Evolutionary conservation across 2,329 filamentous ascomycete species (phyloP).

Genomic region (Monosporascus cannonballus): DNA sequence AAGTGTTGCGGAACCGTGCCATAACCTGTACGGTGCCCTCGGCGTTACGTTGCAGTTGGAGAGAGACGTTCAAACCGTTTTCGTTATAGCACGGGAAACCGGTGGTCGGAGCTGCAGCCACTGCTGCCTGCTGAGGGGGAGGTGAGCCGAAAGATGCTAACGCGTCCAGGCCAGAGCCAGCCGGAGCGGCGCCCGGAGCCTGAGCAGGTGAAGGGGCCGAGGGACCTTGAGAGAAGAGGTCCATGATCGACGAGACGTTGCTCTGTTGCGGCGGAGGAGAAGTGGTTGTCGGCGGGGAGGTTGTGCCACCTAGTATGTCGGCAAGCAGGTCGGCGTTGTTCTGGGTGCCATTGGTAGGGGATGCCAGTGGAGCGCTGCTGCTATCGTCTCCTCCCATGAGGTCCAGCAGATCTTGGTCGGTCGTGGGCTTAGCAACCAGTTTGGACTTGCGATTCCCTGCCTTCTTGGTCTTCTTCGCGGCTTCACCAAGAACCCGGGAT

Average conservation of each 20-base stretch:
- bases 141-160: slow-evolving; percentile 44
- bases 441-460: slow-evolving; percentile 69
- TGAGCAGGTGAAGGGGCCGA: slow-evolving; percentile 30
- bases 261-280: slow-evolving; percentile 50
- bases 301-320: slow-evolving; percentile 77
- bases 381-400: slow-evolving; percentile 68
- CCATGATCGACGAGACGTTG: slow-evolving; percentile 75
- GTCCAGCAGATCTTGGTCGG: slow-evolving; percentile 88
- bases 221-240: slow-evolving; percentile 61
- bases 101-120: slow-evolving; percentile 36
- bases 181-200: slow-evolving; percentile 37
- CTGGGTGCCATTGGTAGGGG: slow-evolving; percentile 48
- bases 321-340: slow-evolving; percentile 84
- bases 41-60: slow-evolving; percentile 78
- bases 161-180: slow-evolving; percentile 41
- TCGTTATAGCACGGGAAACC: slow-evolving; percentile 76
- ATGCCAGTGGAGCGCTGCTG: slow-evolving; percentile 53
- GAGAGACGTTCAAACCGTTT: slow-evolving; percentile 73
- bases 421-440: slow-evolving; percentile 62
- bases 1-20: slow-evolving; percentile 77
- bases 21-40: slow-evolving; percentile 75
- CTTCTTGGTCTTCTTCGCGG: slow-evolving; percentile 62
- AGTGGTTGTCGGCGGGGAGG: slow-evolving; percentile 38
- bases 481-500: slow-evolving; percentile 81
- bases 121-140: slow-evolving; percentile 37